Base-by-base conservation (phyloP, 2,329 filamentous ascomycete species). In the Aspergillus hiratsukae region DNA sequence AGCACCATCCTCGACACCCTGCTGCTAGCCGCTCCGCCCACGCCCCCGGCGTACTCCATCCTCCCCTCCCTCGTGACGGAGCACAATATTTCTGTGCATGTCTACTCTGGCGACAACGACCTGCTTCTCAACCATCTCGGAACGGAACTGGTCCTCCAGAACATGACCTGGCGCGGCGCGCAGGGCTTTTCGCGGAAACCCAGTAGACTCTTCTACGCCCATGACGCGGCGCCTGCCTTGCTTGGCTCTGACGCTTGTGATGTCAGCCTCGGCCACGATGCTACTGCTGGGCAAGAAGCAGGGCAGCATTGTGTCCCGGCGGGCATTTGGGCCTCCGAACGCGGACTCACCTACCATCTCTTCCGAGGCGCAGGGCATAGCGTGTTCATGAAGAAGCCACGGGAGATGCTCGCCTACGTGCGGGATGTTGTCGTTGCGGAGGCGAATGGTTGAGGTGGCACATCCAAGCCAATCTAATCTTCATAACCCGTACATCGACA, bases 101-200 rank as follows among this genome's bases (percentile, higher is more conserved):
- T 76, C 41, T 76, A 72, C 53, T 66, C 67, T 10, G 72, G 73
- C n/a, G 65, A 73, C 52, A 60, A 68, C 58, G 73, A 76, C 60
- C 66, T 75, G 65, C 53, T 75, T 31, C 61, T 75, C 57, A 75
- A 74, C 52, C 71, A 75, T 57, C 49, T 72, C 51, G 74, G 72
- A 3, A 66, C 66, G 8, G 69, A 75, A 48, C 55, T 75, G 4
- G 64, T 61, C 4, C 60, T 76, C 35, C 72, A 76, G 56, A 76
- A 75, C 52, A 75, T 76, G 72, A 75, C 74, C 11, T 76, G 73
- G 72, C 58, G 63, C 31, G 72, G 73, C 4, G 58, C 56, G 3
- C 72, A 73, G 52, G 74, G 74, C 1, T 73, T 75, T 48, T 60
- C 66, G n/a, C 19, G 60, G 17, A 61, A 61, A n/a, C 71, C 71